Evolutionary conservation across 2,329 filamentous ascomycete species (phyloP).

Genomic region (Pseudocercospora pini-densiflorae): DNA sequence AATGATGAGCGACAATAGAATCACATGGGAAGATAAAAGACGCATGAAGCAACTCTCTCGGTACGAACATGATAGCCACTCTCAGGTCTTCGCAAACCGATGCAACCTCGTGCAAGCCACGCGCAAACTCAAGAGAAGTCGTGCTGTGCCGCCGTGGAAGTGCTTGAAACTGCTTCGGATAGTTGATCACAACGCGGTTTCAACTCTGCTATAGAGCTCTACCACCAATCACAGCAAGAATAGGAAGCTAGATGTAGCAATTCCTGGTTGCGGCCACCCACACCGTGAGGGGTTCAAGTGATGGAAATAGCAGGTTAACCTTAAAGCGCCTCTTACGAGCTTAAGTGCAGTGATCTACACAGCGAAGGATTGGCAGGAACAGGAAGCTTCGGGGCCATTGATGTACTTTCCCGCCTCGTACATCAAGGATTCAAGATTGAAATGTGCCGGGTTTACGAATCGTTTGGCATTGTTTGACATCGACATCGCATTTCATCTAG

Average conservation of each 20-base stretch:
- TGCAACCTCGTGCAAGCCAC: neutral
- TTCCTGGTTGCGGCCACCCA: too few species aligned
- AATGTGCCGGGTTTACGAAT: too few species aligned
- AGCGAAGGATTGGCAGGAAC: neutral
- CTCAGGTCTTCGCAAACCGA: neutral
- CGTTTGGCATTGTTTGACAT: neutral
- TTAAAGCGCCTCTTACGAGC: neutral
- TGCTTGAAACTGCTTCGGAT: neutral
- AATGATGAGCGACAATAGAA: neutral
- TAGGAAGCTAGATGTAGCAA: neutral
- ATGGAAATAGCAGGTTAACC: neutral
- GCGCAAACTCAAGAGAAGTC: neutral
- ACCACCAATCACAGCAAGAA: neutral
- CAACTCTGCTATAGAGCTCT: neutral
- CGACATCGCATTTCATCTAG: neutral
- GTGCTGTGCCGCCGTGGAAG: neutral
- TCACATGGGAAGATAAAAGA: too few species aligned
- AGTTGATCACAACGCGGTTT: neutral
- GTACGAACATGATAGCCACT: too few species aligned
- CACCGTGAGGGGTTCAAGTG: neutral
- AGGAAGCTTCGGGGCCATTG: too few species aligned
- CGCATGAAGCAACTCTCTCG: too few species aligned
- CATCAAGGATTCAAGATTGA: too few species aligned
- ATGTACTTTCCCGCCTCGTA: too few species aligned
- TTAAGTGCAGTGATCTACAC: neutral